Conservation (phyloP, 1,139 yeast species). For the Yamadazyma pseudoaaseri region DNA sequence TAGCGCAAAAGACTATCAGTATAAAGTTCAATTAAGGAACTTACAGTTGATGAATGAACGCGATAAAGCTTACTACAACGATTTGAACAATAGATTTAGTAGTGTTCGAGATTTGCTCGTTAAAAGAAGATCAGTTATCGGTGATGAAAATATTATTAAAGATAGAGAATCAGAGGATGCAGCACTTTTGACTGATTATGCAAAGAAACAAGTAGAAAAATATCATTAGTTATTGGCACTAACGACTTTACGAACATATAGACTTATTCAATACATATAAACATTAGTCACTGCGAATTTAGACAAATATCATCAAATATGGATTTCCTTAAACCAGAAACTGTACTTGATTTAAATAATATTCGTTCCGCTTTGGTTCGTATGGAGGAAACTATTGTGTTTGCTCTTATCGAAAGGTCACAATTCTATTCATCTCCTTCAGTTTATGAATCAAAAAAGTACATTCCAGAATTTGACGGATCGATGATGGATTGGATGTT, state of each 20-base stretch:
- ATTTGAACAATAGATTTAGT: slow-evolving; percentile 26
- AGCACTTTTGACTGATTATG: slow-evolving; percentile 32
- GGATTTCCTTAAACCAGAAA: slow-evolving; percentile 84
- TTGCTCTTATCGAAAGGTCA: slow-evolving; percentile 88
- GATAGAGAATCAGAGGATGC: slow-evolving; percentile 26
- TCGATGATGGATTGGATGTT: slow-evolving; percentile 87
- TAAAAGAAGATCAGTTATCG: slow-evolving; percentile 47
- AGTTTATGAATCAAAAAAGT: slow-evolving; percentile 63
- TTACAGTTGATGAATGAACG: slow-evolving; percentile 45
- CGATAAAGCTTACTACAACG: slow-evolving; percentile 45
- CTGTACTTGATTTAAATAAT: slow-evolving; percentile 77
- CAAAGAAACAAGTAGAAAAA: slow-evolving; percentile 26
- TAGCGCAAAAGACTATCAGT: slow-evolving; percentile 28
- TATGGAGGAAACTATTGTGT: slow-evolving; percentile 95
- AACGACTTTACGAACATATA: too few species aligned
- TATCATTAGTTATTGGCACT: slow-evolving; percentile 1
- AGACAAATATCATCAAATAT: slow-evolving; percentile 29
- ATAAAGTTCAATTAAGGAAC: slow-evolving; percentile 34
- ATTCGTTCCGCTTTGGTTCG: slow-evolving; percentile 83
- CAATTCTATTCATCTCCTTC: slow-evolving; percentile 78
- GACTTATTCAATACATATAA: too few species aligned
- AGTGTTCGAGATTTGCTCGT: slow-evolving; percentile 59
- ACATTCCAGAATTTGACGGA: slow-evolving; percentile 71
- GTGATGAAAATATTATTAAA: slow-evolving; percentile 18
- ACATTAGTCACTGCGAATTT: too few species aligned